phyloP scores from a whole-genome alignment of 192 early-diverging fungal species.

The Kickxella alabastrina region DNA sequence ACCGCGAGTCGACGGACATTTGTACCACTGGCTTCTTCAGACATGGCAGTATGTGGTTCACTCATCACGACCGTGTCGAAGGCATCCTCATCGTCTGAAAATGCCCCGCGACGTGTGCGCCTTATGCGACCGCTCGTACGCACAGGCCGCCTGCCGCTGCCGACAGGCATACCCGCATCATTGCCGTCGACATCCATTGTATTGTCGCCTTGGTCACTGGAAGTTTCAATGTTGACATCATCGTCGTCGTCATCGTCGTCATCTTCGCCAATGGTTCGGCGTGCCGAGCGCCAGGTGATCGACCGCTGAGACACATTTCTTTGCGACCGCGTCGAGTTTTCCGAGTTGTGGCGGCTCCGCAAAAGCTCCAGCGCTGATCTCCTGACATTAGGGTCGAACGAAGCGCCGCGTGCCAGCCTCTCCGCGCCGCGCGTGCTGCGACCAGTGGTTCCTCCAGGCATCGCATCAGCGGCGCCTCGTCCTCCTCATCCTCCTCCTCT shows the following conservation, averaged over 20 bases:
- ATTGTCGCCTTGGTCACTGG: constrained; percentile 36
- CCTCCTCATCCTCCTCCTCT: constrained; percentile 48
- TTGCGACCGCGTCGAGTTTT: constrained; percentile 6
- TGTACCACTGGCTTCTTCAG: no score
- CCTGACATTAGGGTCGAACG: constrained; percentile 6
- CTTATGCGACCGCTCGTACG: neutral
- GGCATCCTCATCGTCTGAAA: neutral
- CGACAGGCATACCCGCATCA: neutral
- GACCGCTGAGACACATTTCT: neutral
- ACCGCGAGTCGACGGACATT: neutral
- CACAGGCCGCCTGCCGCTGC: neutral
- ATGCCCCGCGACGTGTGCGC: neutral
- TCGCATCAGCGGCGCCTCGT: constrained; percentile 28
- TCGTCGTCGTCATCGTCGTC: constrained; percentile 50
- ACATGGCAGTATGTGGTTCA: no score
- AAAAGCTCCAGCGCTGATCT: constrained; percentile 32
- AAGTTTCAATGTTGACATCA: constrained; percentile 15
- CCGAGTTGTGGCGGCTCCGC: constrained; percentile 30
- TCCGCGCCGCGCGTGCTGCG: no score
- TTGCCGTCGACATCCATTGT: constrained; percentile 7
- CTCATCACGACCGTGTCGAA: no score
- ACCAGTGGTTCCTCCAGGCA: neutral
- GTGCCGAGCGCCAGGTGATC: neutral
- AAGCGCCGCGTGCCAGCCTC: no score
- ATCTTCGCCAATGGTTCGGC: constrained; percentile 5